These are phyloP conservation scores for Hamigera avellanea DNA, from an alignment of 495 filamentous ascomycete species.

Conservation along the genomic window DNA sequence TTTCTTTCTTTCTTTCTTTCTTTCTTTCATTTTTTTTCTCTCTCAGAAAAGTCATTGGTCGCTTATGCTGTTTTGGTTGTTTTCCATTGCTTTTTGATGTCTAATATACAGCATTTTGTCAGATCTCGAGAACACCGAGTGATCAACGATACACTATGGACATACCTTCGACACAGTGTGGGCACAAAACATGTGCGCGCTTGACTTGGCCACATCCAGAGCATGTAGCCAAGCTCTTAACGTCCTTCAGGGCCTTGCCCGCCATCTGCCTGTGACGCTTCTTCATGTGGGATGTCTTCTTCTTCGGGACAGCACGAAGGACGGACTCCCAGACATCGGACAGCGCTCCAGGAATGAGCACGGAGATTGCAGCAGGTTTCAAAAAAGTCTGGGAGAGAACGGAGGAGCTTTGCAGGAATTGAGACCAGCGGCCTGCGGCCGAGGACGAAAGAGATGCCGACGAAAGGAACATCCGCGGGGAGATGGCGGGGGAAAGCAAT, in stretches of 20 bases:
- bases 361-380: conserved; percentile 15
- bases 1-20: background rate
- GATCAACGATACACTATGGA: background rate
- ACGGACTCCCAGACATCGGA: conserved; percentile 84
- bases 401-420: conserved; percentile 7
- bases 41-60: conserved; percentile 4
- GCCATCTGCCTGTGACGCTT: conserved; percentile 87
- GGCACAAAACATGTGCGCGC: conserved; percentile 76
- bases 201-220: conserved; percentile 80
- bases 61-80: conserved; percentile 10
- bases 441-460: conserved; percentile 7
- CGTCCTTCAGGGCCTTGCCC: conserved; percentile 85
- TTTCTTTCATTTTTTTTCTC: background rate
- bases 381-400: conserved; percentile 10
- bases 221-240: conserved; percentile 74
- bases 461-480: conserved; percentile 3
- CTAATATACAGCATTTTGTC: conserved; percentile 5
- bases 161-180: conserved; percentile 66
- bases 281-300: conserved; percentile 97
- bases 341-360: conserved; percentile 46
- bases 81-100: conserved; percentile 23
- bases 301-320: conserved; percentile 90
- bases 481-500: conserved; percentile 9
- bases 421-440: conserved; percentile 6
- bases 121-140: background rate